phyloP scores from a whole-genome alignment of 495 filamentous ascomycete species.

The Penicillium daleae region DNA sequence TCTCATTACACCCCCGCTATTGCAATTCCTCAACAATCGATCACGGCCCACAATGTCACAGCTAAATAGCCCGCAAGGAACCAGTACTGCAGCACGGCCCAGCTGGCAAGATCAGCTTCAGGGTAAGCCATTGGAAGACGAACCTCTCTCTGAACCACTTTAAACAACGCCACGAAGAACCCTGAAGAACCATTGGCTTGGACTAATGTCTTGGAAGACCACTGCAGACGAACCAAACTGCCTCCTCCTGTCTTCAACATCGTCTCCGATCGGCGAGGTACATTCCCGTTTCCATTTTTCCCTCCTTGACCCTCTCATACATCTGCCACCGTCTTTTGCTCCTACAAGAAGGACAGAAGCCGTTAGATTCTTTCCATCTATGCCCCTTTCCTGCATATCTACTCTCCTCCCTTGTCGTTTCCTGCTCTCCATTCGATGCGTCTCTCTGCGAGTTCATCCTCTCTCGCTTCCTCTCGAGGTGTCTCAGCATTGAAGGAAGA shows the following conservation, averaged over 20 bases:
- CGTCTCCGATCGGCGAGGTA: slow-evolving; percentile 80
- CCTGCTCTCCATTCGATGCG: slow-evolving; percentile 13
- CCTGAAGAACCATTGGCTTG: background rate
- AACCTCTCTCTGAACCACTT: background rate
- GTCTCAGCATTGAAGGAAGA: slow-evolving; percentile 35
- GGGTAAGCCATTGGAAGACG: slow-evolving; percentile 42
- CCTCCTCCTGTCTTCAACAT: slow-evolving; percentile 67
- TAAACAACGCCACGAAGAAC: background rate
- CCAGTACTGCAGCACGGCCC: slow-evolving; percentile 18
- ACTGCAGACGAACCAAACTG: slow-evolving; percentile 60
- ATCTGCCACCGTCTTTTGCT: slow-evolving; percentile 3
- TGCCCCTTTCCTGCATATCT: background rate
- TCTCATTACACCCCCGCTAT: slow-evolving; percentile 8
- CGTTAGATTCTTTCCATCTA: background rate
- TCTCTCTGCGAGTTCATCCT: slow-evolving; percentile 3
- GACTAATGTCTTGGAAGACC: slow-evolving; percentile 48
- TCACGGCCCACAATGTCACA: slow-evolving; percentile 34
- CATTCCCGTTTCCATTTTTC: slow-evolving; percentile 26
- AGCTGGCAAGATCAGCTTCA: slow-evolving; percentile 58
- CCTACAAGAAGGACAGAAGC: background rate
- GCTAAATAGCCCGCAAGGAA: slow-evolving; percentile 31
- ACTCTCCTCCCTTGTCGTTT: slow-evolving; percentile 8
- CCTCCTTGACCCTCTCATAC: slow-evolving; percentile 2
- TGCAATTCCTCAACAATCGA: slow-evolving; percentile 8
- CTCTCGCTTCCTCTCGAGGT: slow-evolving; percentile 10